Evolutionary conservation across 2,329 filamentous ascomycete species (phyloP).

Genomic region (Fusarium penzigii): DNA sequence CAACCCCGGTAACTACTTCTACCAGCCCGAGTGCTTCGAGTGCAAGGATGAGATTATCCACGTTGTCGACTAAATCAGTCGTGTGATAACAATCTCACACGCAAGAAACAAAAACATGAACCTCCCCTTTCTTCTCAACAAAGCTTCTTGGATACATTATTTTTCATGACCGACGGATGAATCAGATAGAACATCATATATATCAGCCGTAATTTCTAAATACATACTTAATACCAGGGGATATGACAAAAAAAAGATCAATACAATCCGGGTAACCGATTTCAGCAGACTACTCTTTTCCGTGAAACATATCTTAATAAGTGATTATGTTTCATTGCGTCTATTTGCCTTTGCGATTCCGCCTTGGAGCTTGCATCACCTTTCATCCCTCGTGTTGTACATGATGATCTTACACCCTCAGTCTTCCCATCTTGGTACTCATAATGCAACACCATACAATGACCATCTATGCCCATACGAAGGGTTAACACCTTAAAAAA

Average conservation of each 20-base stretch:
- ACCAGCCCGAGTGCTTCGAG: conserved; percentile 5
- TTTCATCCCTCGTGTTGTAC: too few relatives aligned
- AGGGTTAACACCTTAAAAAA: too few relatives aligned
- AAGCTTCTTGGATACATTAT: background rate
- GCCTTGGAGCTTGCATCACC: too few relatives aligned
- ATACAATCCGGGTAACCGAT: conserved; percentile 13
- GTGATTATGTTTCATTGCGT: too few relatives aligned
- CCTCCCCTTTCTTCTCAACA: conserved; percentile 13
- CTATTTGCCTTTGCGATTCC: too few relatives aligned
- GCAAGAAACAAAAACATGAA: conserved; percentile 3
- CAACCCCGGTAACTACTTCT: background rate
- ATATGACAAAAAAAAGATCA: conserved; percentile 13
- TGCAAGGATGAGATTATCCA: conserved; percentile 9
- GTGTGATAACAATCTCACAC: background rate
- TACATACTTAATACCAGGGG: background rate
- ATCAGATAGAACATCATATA: conserved; percentile 10
- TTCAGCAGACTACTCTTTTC: too few relatives aligned
- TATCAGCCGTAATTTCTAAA: conserved; percentile 17
- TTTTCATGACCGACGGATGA: conserved; percentile 1
- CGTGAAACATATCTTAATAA: too few relatives aligned
- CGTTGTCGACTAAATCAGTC: too few relatives aligned
- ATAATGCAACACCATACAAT: too few relatives aligned
- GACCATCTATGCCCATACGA: too few relatives aligned
- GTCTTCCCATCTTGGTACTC: too few relatives aligned
- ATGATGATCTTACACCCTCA: too few relatives aligned